Percentiles rank a stretch among this genome's conserved stretches.
Conservation (phyloP, 2,329 filamentous ascomycete species). For the Dothistroma pini region DNA sequence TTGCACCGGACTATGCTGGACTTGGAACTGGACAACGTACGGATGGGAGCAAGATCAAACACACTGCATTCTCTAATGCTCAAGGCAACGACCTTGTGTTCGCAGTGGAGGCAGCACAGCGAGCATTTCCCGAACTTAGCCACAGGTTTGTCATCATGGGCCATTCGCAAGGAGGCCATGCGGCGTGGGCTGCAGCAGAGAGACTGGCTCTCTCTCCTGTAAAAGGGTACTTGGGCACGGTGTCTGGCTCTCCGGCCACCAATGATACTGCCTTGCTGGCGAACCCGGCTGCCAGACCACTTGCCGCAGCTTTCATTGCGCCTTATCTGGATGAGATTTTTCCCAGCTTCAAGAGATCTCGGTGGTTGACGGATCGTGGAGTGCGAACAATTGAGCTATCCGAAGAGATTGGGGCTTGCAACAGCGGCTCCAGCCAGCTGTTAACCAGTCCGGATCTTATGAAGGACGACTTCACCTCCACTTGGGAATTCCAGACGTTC, state of each 20-base stretch:
- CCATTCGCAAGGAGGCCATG: conserved; percentile 47
- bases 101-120: conserved; percentile 42
- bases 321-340: conserved; percentile 3
- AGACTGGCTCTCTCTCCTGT: conserved; percentile 13
- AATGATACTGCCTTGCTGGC: not conserved
- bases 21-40: conserved; percentile 27
- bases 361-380: conserved; percentile 8
- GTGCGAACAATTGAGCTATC: not conserved
- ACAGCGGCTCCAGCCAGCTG: not conserved
- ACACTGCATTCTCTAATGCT: conserved; percentile 37
- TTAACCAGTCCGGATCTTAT: not conserved
- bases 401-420: conserved; percentile 5
- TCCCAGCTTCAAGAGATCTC: conserved; percentile 2
- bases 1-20: conserved; percentile 29
- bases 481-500: not conserved
- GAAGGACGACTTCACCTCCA: not conserved
- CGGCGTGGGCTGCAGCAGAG: conserved; percentile 42
- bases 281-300: not conserved
- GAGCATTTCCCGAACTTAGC: conserved; percentile 40
- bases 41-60: conserved; percentile 37
- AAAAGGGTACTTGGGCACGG: conserved; percentile 10
- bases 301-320: not conserved
- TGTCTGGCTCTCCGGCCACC: conserved; percentile 11
- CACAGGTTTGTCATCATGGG: conserved; percentile 46
- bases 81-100: conserved; percentile 46